Conservation (phyloP, 208 protist genomes). For the Phytomonas sp. region DNA sequence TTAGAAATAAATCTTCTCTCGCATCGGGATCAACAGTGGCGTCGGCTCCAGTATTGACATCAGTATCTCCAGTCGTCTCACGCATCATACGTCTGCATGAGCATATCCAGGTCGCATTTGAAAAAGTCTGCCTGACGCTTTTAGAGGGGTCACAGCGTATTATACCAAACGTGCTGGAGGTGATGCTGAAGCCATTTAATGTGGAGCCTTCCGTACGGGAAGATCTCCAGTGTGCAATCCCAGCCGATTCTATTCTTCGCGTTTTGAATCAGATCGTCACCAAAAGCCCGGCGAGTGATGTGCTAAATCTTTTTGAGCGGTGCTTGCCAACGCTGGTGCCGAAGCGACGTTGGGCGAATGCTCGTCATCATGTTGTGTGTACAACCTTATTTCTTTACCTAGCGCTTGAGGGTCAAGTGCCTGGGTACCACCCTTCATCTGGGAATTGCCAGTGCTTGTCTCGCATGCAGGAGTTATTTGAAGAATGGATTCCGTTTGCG, state of each 20-base stretch:
- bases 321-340: constrained; percentile 57
- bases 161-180: constrained; percentile 63
- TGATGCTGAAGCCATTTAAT: constrained; percentile 58
- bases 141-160: constrained; percentile 56
- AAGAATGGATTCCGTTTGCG: too few species aligned
- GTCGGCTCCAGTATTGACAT: too few species aligned
- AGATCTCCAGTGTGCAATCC: constrained; percentile 37
- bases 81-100: constrained; percentile 59
- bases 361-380: constrained; percentile 55
- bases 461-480: constrained; percentile 19
- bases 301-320: constrained; percentile 50
- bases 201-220: constrained; percentile 50
- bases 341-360: constrained; percentile 48
- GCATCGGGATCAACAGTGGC: too few species aligned
- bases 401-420: constrained; percentile 57
- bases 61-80: not conserved
- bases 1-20: too few species aligned
- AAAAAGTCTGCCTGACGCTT: constrained; percentile 55
- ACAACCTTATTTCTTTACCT: constrained; percentile 66
- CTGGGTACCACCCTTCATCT: constrained; percentile 25
- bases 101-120: constrained; percentile 58
- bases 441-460: constrained; percentile 34
- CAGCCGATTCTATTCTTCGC: constrained; percentile 60
- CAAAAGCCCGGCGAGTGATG: constrained; percentile 26
- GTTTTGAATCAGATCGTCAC: constrained; percentile 59